phyloP scores from a whole-genome alignment of 2,329 filamentous ascomycete genomes.

The Colletotrichum falcatum region DNA sequence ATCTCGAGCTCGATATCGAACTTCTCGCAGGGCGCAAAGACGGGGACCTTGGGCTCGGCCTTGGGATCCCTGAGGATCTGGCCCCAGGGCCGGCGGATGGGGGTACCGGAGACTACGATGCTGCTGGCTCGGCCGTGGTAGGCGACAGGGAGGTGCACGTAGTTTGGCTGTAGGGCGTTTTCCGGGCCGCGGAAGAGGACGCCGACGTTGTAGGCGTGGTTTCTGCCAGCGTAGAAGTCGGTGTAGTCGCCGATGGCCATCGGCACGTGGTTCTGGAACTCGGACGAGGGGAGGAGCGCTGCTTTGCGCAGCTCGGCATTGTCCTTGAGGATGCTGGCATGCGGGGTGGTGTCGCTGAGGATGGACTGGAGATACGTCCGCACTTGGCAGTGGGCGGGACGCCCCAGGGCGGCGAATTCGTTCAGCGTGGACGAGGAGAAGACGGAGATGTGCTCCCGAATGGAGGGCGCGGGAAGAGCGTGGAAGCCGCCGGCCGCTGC shows the following conservation, averaged over 20 bases:
- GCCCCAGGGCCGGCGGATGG: conserved; percentile 77
- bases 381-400: conserved; percentile 75
- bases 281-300: conserved; percentile 49
- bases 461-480: conserved; percentile 40
- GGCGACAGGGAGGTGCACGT: conserved; percentile 82
- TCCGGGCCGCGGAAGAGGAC: conserved; percentile 78
- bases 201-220: conserved; percentile 80
- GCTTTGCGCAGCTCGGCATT: conserved; percentile 49
- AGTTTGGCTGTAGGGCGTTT: conserved; percentile 84
- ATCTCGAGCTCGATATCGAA: conserved; percentile 85
- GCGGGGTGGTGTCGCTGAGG: conserved; percentile 64
- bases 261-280: conserved; percentile 77
- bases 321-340: conserved; percentile 50
- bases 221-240: conserved; percentile 84
- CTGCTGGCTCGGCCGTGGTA: conserved; percentile 85
- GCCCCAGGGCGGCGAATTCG: conserved; percentile 77
- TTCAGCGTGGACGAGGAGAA: conserved; percentile 70
- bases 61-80: conserved; percentile 70
- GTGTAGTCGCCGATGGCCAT: conserved; percentile 86
- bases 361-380: conserved; percentile 76
- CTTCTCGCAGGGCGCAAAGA: conserved; percentile 69
- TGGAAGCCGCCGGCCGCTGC: conserved; percentile 58
- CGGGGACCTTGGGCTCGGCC: conserved; percentile 65
- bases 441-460: conserved; percentile 44
- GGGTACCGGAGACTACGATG: conserved; percentile 79